Evolutionary conservation across 2,329 filamentous ascomycete genomes (phyloP), one percentile per base, ranked within the genome.

Genomic region (Aspergillus aculeatinus): DNA sequence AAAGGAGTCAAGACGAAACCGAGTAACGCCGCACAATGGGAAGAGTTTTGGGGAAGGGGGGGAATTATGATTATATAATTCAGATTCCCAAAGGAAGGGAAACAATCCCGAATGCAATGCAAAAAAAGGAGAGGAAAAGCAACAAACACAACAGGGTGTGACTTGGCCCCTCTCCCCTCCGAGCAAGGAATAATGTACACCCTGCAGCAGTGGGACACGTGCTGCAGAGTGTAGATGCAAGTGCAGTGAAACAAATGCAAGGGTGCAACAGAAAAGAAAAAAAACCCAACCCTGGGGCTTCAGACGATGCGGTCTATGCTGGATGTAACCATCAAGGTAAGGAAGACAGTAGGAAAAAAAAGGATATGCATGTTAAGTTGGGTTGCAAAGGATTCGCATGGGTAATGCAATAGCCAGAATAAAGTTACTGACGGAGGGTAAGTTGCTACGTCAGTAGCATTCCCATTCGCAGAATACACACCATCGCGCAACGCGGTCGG

Each of bases 391-490:
- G 39, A 9, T 19, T 7, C 7, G 27, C 7, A 9, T 29, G 27
- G 23, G 23, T 10, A 29, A 29, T 10, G 27, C 27, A 29, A 29
- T 3, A 29, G 27, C 7, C 27, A 3, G 27, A 7, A 29, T 10
- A 35, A 35, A 35, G 33, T 16, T 2, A 35, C 11, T 35, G 33
- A 35, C 0, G 11, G 14, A 5, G 12, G 33, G 33, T 16, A 35
- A 16, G 12, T 14, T 19, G 5, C 39, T 19, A 14, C 39, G 12
- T 79, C 68, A 85, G 62, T 80, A 76, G 74, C 83, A 85, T 67
- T 86, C 83, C 86, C 86, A 89, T 72, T 89, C 85, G 47, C 82
- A 85, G 74, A 87, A 88, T n/a, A 89, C 86, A 70, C 86, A 88
- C 86, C 86, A 89, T 57, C 86, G 81, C 12, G 86, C 86, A 67